Evolutionary conservation across 371 early-diverging fungal species (phyloP), one percentile per base, ranked within the genome.

Genomic region (Furculomyces boomerangus): DNA sequence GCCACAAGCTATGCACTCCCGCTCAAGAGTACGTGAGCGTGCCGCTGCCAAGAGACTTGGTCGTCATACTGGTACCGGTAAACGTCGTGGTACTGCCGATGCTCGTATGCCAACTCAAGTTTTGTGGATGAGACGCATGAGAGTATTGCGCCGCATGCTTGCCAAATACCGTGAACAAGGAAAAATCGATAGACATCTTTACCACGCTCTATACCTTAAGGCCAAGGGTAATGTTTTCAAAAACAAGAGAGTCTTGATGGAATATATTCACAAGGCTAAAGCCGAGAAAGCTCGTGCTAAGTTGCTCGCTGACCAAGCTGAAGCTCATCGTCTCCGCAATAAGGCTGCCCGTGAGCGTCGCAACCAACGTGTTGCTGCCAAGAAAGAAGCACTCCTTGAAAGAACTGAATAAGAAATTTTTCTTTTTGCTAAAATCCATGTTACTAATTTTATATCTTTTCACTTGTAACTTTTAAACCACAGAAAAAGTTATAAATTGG

Each of bases 191-290:
- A 80, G 86, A 74, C 95, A 94, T 81, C 76, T 98, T 80, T 96
- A 98, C 86, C 94, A 91, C 78, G 74, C 72, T 65, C 83, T 97
- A 53, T 98, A 98, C 86, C 73, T 93, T 69, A 97, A 98, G 83
- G 76, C 93, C 63, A 99, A 99, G 92, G 99, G 99, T 88, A 98
- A 97, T 79, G 90, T 93, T 61, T 99, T 98, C 87, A 99, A 99
- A 92, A 99, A 94, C 93, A 94, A 94, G 87, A 92, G 95, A 73
- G 94, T 94, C 68, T 75, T 99, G 64, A 93, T 94, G 88, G 99
- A 99, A 79, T 85, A 86, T 82, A 98, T 99, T 76, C 90, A 93
- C 83, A 98, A 95, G 84, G 96, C 92, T 67, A 98, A 99, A 91
- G 96, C 95, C 56, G 99, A 99, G 77, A 90, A 95, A 77, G 77